phyloP scores from a whole-genome alignment of 768 basidiomycete species.

The Lactarius quietus region DNA sequence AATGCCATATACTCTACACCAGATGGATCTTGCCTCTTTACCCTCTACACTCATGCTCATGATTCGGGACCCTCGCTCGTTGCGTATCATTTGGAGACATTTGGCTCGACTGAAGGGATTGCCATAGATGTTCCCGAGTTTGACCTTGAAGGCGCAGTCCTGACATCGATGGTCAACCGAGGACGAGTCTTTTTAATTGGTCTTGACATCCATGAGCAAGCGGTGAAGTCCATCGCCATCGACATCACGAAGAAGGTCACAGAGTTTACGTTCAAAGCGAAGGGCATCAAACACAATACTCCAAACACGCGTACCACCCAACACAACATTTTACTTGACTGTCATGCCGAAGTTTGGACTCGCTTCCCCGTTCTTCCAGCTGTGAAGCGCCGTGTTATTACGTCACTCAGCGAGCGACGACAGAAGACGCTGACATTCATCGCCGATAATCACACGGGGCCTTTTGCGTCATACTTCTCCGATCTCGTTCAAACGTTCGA shows the following conservation, averaged over 20 bases:
- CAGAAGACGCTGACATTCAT: slow-evolving; percentile 43
- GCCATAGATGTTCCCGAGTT: slow-evolving; percentile 34
- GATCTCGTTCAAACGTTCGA: slow-evolving; percentile 47
- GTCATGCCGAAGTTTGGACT: slow-evolving; percentile 16
- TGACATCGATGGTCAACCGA: slow-evolving; percentile 48
- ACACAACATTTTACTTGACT: slow-evolving; percentile 37
- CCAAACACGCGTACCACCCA: slow-evolving; percentile 27
- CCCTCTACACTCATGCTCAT: slow-evolving; percentile 34
- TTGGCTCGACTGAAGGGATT: slow-evolving; percentile 50
- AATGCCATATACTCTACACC: slow-evolving; percentile 44
- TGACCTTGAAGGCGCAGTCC: slow-evolving; percentile 27
- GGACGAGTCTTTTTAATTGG: slow-evolving; percentile 42
- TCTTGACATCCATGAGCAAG: slow-evolving; percentile 35
- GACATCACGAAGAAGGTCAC: slow-evolving; percentile 55
- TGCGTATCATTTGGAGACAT: slow-evolving; percentile 54
- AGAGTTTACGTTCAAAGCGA: slow-evolving; percentile 53
- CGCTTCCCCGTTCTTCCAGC: slow-evolving; percentile 19
- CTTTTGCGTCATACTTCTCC: slow-evolving; percentile 42
- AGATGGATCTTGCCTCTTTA: slow-evolving; percentile 54
- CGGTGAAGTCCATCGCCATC: slow-evolving; percentile 43
- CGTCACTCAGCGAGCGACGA: slow-evolving; percentile 29
- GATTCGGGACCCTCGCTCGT: slow-evolving; percentile 27
- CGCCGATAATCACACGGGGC: slow-evolving; percentile 36
- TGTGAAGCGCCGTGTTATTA: slow-evolving; percentile 14
- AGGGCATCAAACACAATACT: slow-evolving; percentile 29